phyloP scores from a whole-genome alignment of 2,329 filamentous ascomycete genomes.

The Ceratocystis destructans region DNA sequence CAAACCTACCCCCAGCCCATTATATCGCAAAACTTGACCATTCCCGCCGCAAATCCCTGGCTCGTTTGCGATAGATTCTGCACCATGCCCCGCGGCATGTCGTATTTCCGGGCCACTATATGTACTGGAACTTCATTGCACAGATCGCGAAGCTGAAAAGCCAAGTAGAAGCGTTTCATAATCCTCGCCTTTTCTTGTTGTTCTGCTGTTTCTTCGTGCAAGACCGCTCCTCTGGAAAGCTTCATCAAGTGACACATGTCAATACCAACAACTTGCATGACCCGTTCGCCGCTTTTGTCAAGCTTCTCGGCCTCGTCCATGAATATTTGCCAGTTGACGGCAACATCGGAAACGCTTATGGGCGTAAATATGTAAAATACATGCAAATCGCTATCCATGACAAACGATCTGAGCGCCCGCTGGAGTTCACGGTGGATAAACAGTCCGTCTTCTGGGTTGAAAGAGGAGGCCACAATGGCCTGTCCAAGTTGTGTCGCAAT shows the following conservation, averaged over 20 bases:
- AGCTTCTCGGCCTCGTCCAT: constrained; percentile 55
- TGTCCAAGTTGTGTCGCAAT: constrained; percentile 51
- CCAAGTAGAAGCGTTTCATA: constrained; percentile 60
- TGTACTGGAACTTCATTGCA: constrained; percentile 65
- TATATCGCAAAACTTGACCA: constrained; percentile 64
- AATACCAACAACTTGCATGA: constrained; percentile 53
- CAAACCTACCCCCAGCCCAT: constrained; percentile 54
- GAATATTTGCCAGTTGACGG: constrained; percentile 60
- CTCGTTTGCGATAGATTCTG: constrained; percentile 62
- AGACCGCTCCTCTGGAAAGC: constrained; percentile 52
- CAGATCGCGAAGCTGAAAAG: constrained; percentile 63
- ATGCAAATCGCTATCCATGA: constrained; percentile 71
- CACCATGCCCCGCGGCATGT: constrained; percentile 53
- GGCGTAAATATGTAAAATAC: constrained; percentile 66
- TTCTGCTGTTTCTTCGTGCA: constrained; percentile 48
- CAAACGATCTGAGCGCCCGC: constrained; percentile 55
- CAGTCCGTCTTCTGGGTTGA: constrained; percentile 60
- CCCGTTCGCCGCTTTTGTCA: constrained; percentile 57
- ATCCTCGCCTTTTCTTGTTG: constrained; percentile 49
- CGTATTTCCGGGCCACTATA: constrained; percentile 55
- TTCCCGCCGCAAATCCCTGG: constrained; percentile 64
- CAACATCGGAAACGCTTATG: constrained; percentile 39
- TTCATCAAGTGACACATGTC: constrained; percentile 53
- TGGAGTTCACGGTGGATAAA: constrained; percentile 58
- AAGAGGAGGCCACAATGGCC: constrained; percentile 57